Conservation (phyloP, 202 grass and related monocot genomes). For the Tripidium arundinaceum region DNA sequence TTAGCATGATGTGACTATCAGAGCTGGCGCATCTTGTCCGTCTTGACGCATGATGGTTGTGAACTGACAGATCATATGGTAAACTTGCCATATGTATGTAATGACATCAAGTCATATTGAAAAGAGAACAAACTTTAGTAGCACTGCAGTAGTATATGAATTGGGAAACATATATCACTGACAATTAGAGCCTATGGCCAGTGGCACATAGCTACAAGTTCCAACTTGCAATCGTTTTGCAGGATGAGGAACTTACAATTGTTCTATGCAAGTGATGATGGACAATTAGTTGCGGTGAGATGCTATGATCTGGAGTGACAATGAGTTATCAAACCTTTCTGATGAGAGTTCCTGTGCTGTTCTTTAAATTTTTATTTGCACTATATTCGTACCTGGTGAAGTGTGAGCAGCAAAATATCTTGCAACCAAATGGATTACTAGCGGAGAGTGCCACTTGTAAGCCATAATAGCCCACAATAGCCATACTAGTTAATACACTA, state of each 20-base stretch:
- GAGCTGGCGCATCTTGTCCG: not conserved
- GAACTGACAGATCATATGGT: not conserved
- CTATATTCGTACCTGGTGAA: not conserved
- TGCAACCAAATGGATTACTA: not conserved
- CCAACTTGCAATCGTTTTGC: not conserved
- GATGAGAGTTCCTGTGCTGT: not conserved
- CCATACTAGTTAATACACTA: not conserved
- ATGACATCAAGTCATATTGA: not conserved
- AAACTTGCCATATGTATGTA: not conserved
- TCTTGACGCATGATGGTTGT: not conserved
- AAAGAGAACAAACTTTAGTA: constrained; percentile 1
- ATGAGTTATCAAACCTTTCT: not conserved
- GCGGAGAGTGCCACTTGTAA: not conserved
- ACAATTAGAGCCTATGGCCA: not conserved
- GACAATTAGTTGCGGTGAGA: not conserved
- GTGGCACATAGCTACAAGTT: not conserved
- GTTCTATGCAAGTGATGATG: not conserved
- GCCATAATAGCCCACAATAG: not conserved
- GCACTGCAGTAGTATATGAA: not conserved
- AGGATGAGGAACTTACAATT: not conserved
- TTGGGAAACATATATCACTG: not conserved
- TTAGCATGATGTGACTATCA: not conserved
- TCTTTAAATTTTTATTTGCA: not conserved
- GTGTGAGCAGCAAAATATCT: not conserved
- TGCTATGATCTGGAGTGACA: not conserved